These are phyloP conservation scores for Capronia coronata DNA, from an alignment of 2,329 filamentous ascomycete species.

Conservation along the genomic window DNA sequence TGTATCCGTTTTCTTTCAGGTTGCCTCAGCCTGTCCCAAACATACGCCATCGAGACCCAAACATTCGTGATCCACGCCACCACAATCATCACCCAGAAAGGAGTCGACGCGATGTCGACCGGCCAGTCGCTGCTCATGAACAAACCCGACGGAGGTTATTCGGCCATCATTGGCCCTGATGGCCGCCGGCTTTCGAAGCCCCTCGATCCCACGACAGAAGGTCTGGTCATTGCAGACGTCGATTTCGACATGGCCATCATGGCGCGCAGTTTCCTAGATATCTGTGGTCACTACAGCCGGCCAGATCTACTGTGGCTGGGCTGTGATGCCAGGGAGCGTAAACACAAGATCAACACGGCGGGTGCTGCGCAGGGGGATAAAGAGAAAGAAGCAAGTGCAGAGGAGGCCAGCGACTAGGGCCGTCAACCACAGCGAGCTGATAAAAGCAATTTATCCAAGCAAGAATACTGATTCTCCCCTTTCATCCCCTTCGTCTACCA, in stretches of 20 bases:
- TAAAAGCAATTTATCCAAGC: no score
- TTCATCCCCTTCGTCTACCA: no score
- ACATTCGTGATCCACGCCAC: slow-evolving; percentile 52
- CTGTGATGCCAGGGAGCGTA: slow-evolving; percentile 23
- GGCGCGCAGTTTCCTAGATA: slow-evolving; percentile 42
- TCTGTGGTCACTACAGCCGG: slow-evolving; percentile 46
- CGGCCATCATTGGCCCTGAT: slow-evolving; percentile 47
- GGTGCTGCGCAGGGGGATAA: background rate
- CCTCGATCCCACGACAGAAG: slow-evolving; percentile 37
- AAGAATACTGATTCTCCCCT: no score
- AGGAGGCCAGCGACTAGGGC: background rate
- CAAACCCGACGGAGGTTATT: slow-evolving; percentile 40
- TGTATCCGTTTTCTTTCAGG: slow-evolving; percentile 4
- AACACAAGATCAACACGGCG: slow-evolving; percentile 18
- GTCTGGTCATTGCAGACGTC: slow-evolving; percentile 46
- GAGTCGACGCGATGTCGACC: slow-evolving; percentile 41
- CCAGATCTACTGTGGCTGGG: slow-evolving; percentile 49
- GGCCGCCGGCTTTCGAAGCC: slow-evolving; percentile 41
- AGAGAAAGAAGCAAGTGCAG: background rate
- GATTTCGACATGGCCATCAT: slow-evolving; percentile 40
- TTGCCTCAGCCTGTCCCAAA: slow-evolving; percentile 44
- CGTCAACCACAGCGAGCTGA: background rate
- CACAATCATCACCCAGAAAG: slow-evolving; percentile 42
- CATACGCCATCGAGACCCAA: slow-evolving; percentile 52
- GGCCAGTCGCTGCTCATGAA: slow-evolving; percentile 38